Evolutionary conservation across 331 rosid genomes (phyloP).

Genomic region (Pyrus hybrid): DNA sequence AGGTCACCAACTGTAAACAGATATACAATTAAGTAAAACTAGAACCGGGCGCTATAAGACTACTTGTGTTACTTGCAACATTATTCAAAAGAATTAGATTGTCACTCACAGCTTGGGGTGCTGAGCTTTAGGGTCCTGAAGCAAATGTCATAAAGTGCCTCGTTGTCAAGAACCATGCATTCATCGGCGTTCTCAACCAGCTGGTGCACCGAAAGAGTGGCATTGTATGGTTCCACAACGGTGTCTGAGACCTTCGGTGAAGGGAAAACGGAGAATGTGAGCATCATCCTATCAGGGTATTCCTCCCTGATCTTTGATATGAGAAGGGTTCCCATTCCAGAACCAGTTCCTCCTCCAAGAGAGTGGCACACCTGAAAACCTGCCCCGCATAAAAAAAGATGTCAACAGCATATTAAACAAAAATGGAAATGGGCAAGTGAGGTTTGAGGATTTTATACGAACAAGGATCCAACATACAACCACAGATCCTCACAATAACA

Average conservation of each 20-base stretch:
- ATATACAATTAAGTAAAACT: background rate
- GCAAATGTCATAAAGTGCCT: conserved; percentile 85
- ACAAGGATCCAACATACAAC: background rate
- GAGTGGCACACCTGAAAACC: conserved; percentile 92
- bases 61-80: background rate
- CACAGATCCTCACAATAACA: background rate
- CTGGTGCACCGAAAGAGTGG: conserved; percentile 77
- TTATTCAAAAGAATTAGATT: background rate
- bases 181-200: conserved; percentile 87
- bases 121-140: conserved; percentile 82
- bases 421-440: background rate
- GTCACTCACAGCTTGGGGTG: conserved; percentile 74
- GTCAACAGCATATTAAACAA: background rate
- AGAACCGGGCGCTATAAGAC: no score
- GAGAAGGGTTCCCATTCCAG: conserved; percentile 83
- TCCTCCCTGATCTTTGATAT: conserved; percentile 88
- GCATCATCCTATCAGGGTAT: conserved; percentile 86
- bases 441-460: background rate
- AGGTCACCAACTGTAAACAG: conserved; percentile 63
- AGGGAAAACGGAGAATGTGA: conserved; percentile 79
- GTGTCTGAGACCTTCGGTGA: conserved; percentile 91
- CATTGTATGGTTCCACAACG: conserved; percentile 86
- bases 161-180: conserved; percentile 87
- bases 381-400: conserved; percentile 10
- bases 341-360: conserved; percentile 85